Percentiles rank a stretch among this genome's conserved stretches.
phyloP scores from a whole-genome alignment of 495 filamentous ascomycete species.

The Neurospora intermedia region DNA sequence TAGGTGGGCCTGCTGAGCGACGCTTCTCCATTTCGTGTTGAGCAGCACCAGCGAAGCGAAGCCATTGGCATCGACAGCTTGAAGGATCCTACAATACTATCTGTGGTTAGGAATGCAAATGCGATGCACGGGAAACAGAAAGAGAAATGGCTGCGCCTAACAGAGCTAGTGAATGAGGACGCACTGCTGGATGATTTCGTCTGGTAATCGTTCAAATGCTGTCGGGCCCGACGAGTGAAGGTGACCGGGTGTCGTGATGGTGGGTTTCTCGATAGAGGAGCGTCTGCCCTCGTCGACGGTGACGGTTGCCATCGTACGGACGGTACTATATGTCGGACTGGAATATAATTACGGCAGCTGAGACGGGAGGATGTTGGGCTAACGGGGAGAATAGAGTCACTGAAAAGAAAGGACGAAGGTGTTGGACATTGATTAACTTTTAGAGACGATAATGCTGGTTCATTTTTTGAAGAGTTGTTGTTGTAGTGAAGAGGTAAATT shows the following conservation, averaged over 20 bases:
- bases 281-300: slow-evolving; percentile 14
- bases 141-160: neutral
- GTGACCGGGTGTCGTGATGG: slow-evolving; percentile 10
- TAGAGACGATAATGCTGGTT: neutral
- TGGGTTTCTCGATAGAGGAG: slow-evolving; percentile 24
- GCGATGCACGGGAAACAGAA: neutral
- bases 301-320: slow-evolving; percentile 14
- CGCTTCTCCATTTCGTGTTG: slow-evolving; percentile 64
- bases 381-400: neutral
- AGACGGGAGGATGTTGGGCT: neutral
- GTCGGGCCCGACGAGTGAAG: slow-evolving; percentile 5
- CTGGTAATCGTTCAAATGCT: slow-evolving; percentile 36
- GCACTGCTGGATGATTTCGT: slow-evolving; percentile 43
- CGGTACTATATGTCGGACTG: neutral
- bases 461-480: neutral
- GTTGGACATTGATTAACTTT: neutral
- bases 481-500: neutral
- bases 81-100: slow-evolving; percentile 52
- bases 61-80: slow-evolving; percentile 59
- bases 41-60: slow-evolving; percentile 79
- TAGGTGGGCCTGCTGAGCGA: slow-evolving; percentile 59
- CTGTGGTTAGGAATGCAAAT: slow-evolving; percentile 4
- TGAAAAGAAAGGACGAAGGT: neutral
- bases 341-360: slow-evolving; percentile 8
- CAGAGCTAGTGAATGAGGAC: slow-evolving; percentile 6